Conservation (phyloP, 2,329 filamentous ascomycete genomes). For the Neoarthrinium moseri region DNA sequence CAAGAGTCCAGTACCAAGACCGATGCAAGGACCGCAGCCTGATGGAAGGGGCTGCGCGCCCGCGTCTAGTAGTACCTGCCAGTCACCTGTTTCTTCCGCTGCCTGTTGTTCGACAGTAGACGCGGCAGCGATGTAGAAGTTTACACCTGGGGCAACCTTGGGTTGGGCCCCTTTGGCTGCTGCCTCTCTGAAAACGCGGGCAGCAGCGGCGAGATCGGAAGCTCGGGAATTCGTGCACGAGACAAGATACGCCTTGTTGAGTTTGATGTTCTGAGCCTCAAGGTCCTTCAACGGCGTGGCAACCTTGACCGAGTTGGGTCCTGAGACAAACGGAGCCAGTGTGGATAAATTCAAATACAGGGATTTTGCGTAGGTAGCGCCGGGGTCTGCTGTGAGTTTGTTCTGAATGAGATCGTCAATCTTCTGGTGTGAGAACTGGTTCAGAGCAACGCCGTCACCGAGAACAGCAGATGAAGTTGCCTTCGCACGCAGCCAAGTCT, state of each 20-base stretch:
- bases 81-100: conserved; percentile 80
- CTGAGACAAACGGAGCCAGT: conserved; percentile 79
- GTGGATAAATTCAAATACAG: conserved; percentile 81
- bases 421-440: conserved; percentile 68
- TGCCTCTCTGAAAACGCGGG: conserved; percentile 80
- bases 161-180: conserved; percentile 62
- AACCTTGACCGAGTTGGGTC: conserved; percentile 89
- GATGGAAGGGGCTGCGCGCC: conserved; percentile 71
- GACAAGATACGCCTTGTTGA: conserved; percentile 85
- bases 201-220: conserved; percentile 79
- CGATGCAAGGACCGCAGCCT: conserved; percentile 84
- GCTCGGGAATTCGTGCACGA: conserved; percentile 86
- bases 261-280: conserved; percentile 68
- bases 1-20: conserved; percentile 73
- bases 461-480: conserved; percentile 70
- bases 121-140: conserved; percentile 88
- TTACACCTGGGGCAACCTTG: conserved; percentile 72
- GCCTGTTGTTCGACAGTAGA: conserved; percentile 73
- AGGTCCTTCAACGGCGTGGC: conserved; percentile 75
- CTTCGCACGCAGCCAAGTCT: conserved; percentile 73
- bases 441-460: conserved; percentile 44
- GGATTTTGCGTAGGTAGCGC: conserved; percentile 78
- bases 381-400: conserved; percentile 68
- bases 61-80: conserved; percentile 78
- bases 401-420: conserved; percentile 72